Evolutionary conservation across 805 yeast genomes (phyloP).

Genomic region (Hanseniaspora lindneri): DNA sequence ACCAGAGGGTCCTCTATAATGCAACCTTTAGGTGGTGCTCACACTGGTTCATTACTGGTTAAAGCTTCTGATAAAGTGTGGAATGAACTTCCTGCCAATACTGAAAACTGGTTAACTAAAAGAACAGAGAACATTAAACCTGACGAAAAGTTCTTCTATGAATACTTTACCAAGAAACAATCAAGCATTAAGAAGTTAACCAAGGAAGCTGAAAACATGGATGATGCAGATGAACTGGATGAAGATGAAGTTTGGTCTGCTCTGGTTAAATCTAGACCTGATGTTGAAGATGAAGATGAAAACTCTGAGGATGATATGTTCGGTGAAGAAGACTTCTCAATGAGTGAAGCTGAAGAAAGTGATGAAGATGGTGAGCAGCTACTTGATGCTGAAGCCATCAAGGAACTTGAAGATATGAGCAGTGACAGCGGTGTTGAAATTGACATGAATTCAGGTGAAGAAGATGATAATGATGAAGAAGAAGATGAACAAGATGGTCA

Average conservation of each 20-base stretch:
- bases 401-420: slow-evolving; percentile 32
- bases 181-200: slow-evolving; percentile 27
- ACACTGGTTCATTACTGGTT: slow-evolving; percentile 57
- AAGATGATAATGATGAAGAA: slow-evolving; percentile 25
- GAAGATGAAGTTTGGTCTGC: slow-evolving; percentile 78
- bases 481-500: slow-evolving; percentile 26
- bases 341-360: slow-evolving; percentile 23
- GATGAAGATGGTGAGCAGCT: slow-evolving; percentile 28
- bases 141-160: slow-evolving; percentile 78
- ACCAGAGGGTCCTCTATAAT: slow-evolving; percentile 85
- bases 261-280: slow-evolving; percentile 61
- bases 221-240: slow-evolving; percentile 33
- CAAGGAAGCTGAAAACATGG: slow-evolving; percentile 27
- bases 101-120: slow-evolving; percentile 69
- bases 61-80: slow-evolving; percentile 40
- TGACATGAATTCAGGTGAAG: slow-evolving; percentile 17
- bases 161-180: slow-evolving; percentile 61
- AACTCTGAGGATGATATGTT: slow-evolving; percentile 35
- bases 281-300: slow-evolving; percentile 45
- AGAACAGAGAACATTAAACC: slow-evolving; percentile 59
- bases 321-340: slow-evolving; percentile 33
- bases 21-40: slow-evolving; percentile 88
- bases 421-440: slow-evolving; percentile 23
- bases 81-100: slow-evolving; percentile 59
- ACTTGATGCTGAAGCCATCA: slow-evolving; percentile 24